Evolutionary conservation across 1,139 yeast genomes (phyloP), one percentile per base, ranked within the genome.

Genomic region (Hyphopichia wangnamkhiaoensis): DNA sequence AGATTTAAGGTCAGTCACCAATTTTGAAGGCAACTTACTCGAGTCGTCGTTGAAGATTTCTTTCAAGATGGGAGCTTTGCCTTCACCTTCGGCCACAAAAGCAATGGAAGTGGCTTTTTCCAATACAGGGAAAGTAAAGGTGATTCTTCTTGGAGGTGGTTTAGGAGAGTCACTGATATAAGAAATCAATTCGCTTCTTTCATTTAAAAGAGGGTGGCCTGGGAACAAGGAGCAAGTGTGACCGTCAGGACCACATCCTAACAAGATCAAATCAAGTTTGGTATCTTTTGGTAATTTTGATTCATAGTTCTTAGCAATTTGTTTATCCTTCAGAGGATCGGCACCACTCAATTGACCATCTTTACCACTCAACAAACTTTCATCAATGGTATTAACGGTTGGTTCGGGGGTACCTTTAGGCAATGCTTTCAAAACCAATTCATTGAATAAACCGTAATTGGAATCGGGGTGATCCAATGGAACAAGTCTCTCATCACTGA

Each of bases 61-160:
- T 54, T 78, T 77, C 61, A 91, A 69, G 33, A 85, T 74, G 0
- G 80, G 73, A n/a, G 89, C 87, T 64, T 90, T 90, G 28, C 87
- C 85, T 14, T 83, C 83, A 42, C 97, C 96, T 59, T 88, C 93
- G 14, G 96, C 96, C 35, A 89, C 93, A 65, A 89, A 90, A 1
- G 89, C 84, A 51, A 90, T 78, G 34, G 76, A 59, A 15, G 65
- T 58, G 15, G 85, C 83, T 23, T 61, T 65, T 44, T 68, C 72
- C 52, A 84, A 71, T 3, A 80, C 79, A 4, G 85, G 85, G 62
- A 81, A 77, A 6, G 90, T 83, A 53, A 84, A 66, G 8, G 89
- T 82, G 56, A 84, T 80, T 65, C 91, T 76, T 63, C 85, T 73
- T 57, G 89, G 85, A 24, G 91, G 91, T 17, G 86, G 89, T 61